A percentile compares a stretch with the other conserved stretches of the same genome.
phyloP scores from a whole-genome alignment of 2,329 filamentous ascomycete genomes.

The Macrophomina pseudophaseolina region DNA sequence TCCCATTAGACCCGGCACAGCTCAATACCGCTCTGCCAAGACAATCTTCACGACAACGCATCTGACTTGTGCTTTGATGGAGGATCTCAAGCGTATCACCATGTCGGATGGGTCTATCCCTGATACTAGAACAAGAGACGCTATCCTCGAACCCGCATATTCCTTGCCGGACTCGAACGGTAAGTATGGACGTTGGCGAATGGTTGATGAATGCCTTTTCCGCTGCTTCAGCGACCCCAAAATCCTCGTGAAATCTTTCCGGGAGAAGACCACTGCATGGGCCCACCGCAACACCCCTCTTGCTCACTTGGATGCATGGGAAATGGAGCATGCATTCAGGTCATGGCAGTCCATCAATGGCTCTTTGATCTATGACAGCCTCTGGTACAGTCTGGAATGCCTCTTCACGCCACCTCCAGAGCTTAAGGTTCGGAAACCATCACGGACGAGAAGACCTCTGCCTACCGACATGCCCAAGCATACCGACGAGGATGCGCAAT shows the following conservation, averaged over 20 bases:
- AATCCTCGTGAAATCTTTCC: constrained; percentile 17
- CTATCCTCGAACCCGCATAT: constrained; percentile 5
- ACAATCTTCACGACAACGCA: constrained; percentile 30
- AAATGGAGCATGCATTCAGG: constrained; percentile 39
- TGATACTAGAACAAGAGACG: constrained; percentile 15
- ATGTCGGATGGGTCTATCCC: constrained; percentile 23
- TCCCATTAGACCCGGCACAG: not conserved
- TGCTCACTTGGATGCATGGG: constrained; percentile 35
- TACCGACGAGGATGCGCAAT: not conserved
- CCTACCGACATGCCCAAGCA: constrained; percentile 5
- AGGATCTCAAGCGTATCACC: constrained; percentile 37
- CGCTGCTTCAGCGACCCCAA: constrained; percentile 20
- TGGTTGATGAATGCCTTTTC: constrained; percentile 17
- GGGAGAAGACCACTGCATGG: constrained; percentile 7
- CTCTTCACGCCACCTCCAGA: constrained; percentile 44
- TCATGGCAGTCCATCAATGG: constrained; percentile 42
- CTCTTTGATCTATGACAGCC: constrained; percentile 44
- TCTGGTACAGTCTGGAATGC: constrained; percentile 39
- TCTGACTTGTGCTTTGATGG: constrained; percentile 38
- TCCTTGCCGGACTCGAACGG: not conserved
- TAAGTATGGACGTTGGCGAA: constrained; percentile 1
- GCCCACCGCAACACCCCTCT: constrained; percentile 1
- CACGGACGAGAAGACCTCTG: not conserved
- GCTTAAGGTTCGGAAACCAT: constrained; percentile 30
- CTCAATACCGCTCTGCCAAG: not conserved